Evolutionary conservation across 371 early-diverging fungal genomes (phyloP), one percentile per base, ranked within the genome.

Genomic region (Actinomucor elegans): DNA sequence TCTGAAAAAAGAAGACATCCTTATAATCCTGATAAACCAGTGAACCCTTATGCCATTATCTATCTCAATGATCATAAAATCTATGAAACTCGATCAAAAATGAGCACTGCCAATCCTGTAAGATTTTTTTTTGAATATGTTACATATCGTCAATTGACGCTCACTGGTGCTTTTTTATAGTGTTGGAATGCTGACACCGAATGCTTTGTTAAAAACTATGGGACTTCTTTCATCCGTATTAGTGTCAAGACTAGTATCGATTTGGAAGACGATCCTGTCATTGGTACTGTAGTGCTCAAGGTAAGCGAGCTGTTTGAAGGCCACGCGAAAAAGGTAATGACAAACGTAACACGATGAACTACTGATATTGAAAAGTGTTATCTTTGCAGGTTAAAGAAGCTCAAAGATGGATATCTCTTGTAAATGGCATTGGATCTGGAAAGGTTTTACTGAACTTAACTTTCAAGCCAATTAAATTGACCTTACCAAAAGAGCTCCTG

Each of bases 351-450:
- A n/a, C n/a, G n/a, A n/a, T n/a, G n/a, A n/a, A n/a, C n/a, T n/a
- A n/a, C n/a, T n/a, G n/a, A n/a, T n/a, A n/a, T n/a, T n/a, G n/a
- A n/a, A n/a, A n/a, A n/a, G n/a, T 6, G 11, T 27, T 21, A 0
- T 44, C 5, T n/a, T 8, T 33, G 29, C n/a, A 63, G 60, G 51
- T 50, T 17, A 70, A 66, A 35, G 67, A 67, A 47, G 27, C 46
- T 2, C 54, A 63, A 24, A 50, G 59, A n/a, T 71, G 71, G 71
- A 28, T 71, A 2, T 52, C 67, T 9, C 21, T 71, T 17, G 48
- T 48, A 5, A 50, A 67, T 33, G 71, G 71, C 12, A 71, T 71
- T 55, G 71, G 71, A 0, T 71, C 58, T 38, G 71, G 71, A 7
- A 67, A 64, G 45, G 46, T 71, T 0, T 29, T 57, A 1, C 26